These are phyloP conservation scores for Aspergillus brasiliensis DNA, from an alignment of 2,329 filamentous ascomycete genomes.

Conservation along the genomic window DNA sequence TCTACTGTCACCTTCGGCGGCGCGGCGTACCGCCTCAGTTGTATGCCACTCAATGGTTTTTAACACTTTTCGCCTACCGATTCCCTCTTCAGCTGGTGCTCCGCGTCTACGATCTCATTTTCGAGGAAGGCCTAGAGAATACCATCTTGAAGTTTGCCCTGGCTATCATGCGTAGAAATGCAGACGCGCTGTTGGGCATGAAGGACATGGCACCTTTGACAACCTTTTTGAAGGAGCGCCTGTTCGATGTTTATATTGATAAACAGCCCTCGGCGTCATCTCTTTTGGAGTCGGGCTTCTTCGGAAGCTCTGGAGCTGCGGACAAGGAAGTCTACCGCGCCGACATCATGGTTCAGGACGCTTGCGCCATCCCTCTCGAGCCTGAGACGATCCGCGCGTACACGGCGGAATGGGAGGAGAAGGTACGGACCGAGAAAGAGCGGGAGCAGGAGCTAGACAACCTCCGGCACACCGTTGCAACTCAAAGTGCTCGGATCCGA, in stretches of 20 bases:
- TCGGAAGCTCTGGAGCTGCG: slow-evolving; percentile 82
- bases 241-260: slow-evolving; percentile 98
- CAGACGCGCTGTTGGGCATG: slow-evolving; percentile 73
- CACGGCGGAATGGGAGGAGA: slow-evolving; percentile 88
- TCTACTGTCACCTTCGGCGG: slow-evolving; percentile 91
- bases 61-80: slow-evolving; percentile 96
- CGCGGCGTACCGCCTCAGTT: slow-evolving; percentile 85
- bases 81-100: slow-evolving; percentile 96
- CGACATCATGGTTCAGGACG: slow-evolving; percentile 89
- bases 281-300: slow-evolving; percentile 94
- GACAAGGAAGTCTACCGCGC: slow-evolving; percentile 97
- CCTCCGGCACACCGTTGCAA: slow-evolving; percentile 67
- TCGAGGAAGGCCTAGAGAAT: slow-evolving; percentile 83
- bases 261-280: slow-evolving; percentile 88
- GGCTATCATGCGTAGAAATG: slow-evolving; percentile 94
- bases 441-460: slow-evolving; percentile 78
- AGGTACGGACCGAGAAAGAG: slow-evolving; percentile 77
- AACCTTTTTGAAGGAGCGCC: slow-evolving; percentile 84
- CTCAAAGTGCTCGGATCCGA: slow-evolving; percentile 74
- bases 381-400: slow-evolving; percentile 80
- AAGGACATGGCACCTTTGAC: slow-evolving; percentile 90
- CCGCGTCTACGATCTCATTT: slow-evolving; percentile 91
- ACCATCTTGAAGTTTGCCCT: slow-evolving; percentile 94
- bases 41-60: slow-evolving; percentile 98
- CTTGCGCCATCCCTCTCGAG: slow-evolving; percentile 82